A percentile compares a stretch with the other conserved stretches of the same genome.
phyloP scores from a whole-genome alignment of 2,329 filamentous ascomycete genomes.

The Epichloe bromicola region DNA sequence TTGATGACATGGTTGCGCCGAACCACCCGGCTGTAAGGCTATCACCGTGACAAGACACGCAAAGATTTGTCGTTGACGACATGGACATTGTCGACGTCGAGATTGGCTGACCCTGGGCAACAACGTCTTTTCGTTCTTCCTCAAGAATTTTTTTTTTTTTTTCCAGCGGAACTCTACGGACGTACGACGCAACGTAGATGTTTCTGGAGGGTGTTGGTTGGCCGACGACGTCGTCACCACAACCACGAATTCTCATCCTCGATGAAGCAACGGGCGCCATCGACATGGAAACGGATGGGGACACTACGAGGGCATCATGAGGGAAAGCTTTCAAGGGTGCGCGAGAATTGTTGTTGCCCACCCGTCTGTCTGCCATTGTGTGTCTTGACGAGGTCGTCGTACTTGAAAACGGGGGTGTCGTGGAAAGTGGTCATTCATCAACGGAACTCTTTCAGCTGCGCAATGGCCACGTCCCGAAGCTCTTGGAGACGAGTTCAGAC shows the following conservation, averaged over 20 bases:
- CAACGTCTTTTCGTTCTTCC: no score
- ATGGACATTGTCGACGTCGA: no score
- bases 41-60: no score
- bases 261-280: neutral
- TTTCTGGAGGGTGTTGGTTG: no score
- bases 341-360: neutral
- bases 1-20: no score
- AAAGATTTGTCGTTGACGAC: no score
- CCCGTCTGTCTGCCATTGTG: neutral
- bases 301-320: neutral
- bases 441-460: neutral
- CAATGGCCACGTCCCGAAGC: neutral
- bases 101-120: no score
- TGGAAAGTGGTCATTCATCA: neutral
- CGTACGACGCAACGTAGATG: slow-evolving; percentile 59
- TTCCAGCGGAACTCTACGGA: no score
- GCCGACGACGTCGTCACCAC: neutral
- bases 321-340: no score
- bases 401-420: neutral
- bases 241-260: neutral
- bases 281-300: neutral
- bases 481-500: neutral
- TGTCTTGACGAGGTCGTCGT: neutral
- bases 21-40: no score
- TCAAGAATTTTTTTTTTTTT: no score